Conservation (phyloP, 2,329 filamentous ascomycete genomes). For the Cordyceps fumosorosea region DNA sequence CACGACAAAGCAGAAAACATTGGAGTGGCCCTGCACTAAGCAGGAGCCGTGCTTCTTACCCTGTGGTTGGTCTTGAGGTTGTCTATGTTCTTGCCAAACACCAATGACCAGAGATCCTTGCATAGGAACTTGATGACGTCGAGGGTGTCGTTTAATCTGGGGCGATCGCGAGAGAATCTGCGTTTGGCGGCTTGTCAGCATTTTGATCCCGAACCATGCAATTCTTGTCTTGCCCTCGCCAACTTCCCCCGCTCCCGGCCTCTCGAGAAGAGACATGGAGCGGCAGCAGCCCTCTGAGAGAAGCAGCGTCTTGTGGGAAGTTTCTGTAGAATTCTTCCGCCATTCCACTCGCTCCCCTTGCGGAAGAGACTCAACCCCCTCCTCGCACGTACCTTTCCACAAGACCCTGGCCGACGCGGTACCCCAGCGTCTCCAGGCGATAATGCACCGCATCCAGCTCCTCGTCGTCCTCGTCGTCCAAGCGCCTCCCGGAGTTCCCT, state of each 20-base stretch:
- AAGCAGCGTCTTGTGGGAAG: too few relatives aligned
- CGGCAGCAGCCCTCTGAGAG: too few relatives aligned
- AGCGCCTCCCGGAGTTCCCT: not conserved
- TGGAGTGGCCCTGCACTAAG: too few relatives aligned
- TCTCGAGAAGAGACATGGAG: too few relatives aligned
- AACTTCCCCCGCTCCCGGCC: too few relatives aligned
- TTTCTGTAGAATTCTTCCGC: not conserved
- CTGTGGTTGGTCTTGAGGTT: slow-evolving; percentile 98
- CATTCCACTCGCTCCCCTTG: too few relatives aligned
- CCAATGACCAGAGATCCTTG: slow-evolving; percentile 93
- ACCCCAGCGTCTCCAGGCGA: slow-evolving; percentile 76
- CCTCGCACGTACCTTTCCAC: slow-evolving; percentile 66
- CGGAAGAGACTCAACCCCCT: too few relatives aligned
- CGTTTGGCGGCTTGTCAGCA: not conserved
- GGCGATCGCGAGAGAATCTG: slow-evolving; percentile 75
- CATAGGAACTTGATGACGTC: slow-evolving; percentile 98
- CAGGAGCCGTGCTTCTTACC: slow-evolving; percentile 33
- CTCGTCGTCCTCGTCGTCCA: slow-evolving; percentile 69
- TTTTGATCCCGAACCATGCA: not conserved
- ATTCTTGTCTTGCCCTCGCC: too few relatives aligned
- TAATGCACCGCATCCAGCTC: slow-evolving; percentile 79
- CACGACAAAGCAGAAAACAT: not conserved
- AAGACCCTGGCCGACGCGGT: slow-evolving; percentile 85
- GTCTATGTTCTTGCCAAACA: slow-evolving; percentile 96
- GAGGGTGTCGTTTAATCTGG: slow-evolving; percentile 83